These are phyloP conservation scores for Lycium barbarum DNA, from an alignment of 257 asterid genomes.

Conservation along the genomic window DNA sequence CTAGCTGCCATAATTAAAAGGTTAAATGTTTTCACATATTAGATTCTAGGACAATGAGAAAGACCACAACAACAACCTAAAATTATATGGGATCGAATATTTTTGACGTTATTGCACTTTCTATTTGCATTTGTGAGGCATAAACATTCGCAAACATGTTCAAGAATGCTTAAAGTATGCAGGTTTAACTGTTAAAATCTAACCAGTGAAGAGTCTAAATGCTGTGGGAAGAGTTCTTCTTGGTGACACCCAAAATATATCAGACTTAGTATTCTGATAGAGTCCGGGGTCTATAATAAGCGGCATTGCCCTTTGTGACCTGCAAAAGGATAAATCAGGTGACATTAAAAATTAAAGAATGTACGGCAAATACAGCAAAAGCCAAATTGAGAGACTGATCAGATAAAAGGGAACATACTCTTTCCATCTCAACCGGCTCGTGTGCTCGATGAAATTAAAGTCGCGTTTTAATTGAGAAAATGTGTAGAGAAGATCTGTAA, in stretches of 20 bases:
- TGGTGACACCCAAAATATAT: constrained; percentile 67
- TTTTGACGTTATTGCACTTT: neutral
- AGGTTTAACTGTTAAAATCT: neutral
- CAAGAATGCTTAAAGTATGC: neutral
- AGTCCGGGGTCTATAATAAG: constrained; percentile 84
- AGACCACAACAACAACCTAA: neutral
- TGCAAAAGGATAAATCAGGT: constrained; percentile 37
- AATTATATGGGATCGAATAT: neutral
- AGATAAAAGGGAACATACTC: constrained; percentile 53
- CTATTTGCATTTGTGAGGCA: neutral
- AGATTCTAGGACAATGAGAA: neutral
- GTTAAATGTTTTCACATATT: neutral
- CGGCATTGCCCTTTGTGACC: constrained; percentile 78
- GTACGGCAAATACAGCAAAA: neutral
- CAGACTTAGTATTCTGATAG: constrained; percentile 65
- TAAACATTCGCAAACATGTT: neutral
- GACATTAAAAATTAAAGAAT: neutral
- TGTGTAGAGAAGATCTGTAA: constrained; percentile 73
- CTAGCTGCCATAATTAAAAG: neutral
- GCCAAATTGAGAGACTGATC: neutral
- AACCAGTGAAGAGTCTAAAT: constrained; percentile 49
- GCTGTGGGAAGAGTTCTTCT: constrained; percentile 72
- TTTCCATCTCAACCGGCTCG: constrained; percentile 80
- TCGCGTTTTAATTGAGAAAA: constrained; percentile 61
- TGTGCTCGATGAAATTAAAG: constrained; percentile 69